Percentiles rank a stretch among this genome's conserved stretches.
Evolutionary conservation across 2,329 filamentous ascomycete genomes (phyloP).

Genomic region (Trichoderma koningiopsis): DNA sequence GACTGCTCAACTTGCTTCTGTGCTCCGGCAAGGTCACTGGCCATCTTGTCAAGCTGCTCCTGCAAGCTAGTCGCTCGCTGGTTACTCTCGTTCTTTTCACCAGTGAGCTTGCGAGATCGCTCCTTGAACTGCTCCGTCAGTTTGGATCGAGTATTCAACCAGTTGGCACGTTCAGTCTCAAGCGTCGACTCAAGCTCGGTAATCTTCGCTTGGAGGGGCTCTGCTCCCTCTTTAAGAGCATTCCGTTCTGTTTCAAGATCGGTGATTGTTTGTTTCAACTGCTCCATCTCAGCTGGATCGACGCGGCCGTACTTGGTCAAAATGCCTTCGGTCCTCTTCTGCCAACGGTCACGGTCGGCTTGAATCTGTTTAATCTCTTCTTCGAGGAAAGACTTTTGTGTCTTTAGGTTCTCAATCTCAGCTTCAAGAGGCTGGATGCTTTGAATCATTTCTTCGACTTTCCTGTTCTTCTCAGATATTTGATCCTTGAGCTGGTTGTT

Average conservation of each 20-base stretch:
- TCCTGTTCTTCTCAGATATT: conserved; percentile 72
- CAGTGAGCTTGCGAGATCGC: conserved; percentile 55
- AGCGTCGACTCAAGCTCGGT: conserved; percentile 54
- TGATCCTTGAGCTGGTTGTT: conserved; percentile 76
- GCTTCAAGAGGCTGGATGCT: conserved; percentile 82
- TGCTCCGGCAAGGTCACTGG: conserved; percentile 58
- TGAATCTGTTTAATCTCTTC: conserved; percentile 87
- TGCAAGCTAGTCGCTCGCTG: conserved; percentile 56
- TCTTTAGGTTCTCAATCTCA: conserved; percentile 79
- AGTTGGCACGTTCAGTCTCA: conserved; percentile 57
- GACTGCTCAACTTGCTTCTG: conserved; percentile 41
- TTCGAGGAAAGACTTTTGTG: conserved; percentile 76
- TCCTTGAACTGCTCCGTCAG: conserved; percentile 67
- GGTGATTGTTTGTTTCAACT: conserved; percentile 76
- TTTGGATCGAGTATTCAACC: conserved; percentile 55
- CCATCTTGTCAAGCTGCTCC: conserved; percentile 50
- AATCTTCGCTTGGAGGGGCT: conserved; percentile 56
- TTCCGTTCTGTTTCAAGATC: conserved; percentile 67
- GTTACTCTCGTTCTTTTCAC: conserved; percentile 56
- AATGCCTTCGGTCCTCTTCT: conserved; percentile 93
- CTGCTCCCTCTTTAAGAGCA: conserved; percentile 51
- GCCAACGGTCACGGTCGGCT: conserved; percentile 91
- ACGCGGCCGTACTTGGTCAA: conserved; percentile 94
- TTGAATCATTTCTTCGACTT: conserved; percentile 71
- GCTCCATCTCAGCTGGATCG: conserved; percentile 89